Percentiles rank a stretch among this genome's conserved stretches.
Evolutionary conservation across 108 stramenopile species (phyloP).

Genomic region (Aurantiochytrium sp.): DNA sequence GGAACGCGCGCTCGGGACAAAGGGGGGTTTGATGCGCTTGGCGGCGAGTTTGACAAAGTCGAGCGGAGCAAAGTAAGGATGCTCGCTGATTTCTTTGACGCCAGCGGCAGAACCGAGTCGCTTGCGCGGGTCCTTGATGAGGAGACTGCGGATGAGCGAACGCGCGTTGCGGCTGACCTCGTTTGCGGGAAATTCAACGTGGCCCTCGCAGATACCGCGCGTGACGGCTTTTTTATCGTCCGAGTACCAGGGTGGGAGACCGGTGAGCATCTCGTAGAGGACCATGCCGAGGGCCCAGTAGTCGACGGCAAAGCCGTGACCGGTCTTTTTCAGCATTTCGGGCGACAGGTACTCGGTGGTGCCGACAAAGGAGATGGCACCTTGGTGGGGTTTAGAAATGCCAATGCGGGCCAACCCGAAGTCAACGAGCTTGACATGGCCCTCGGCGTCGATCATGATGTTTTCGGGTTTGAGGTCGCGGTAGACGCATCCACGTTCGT

Average conservation of each 20-base stretch:
- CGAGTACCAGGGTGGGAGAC: constrained; percentile 95
- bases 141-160: constrained; percentile 61
- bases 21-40: constrained; percentile 78
- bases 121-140: constrained; percentile 74
- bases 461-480: constrained; percentile 66
- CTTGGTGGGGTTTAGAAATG: background rate
- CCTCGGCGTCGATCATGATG: constrained; percentile 75
- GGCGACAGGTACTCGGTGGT: constrained; percentile 52
- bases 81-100: constrained; percentile 73
- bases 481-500: constrained; percentile 84
- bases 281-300: constrained; percentile 97
- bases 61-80: constrained; percentile 75
- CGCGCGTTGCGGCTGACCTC: constrained; percentile 55
- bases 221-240: constrained; percentile 85
- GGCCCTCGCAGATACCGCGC: constrained; percentile 80
- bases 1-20: constrained; percentile 56
- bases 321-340: constrained; percentile 41
- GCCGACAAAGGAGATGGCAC: constrained; percentile 41
- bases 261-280: constrained; percentile 94
- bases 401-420: constrained; percentile 69
- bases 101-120: constrained; percentile 76
- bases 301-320: constrained; percentile 85
- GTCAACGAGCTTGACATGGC: constrained; percentile 80
- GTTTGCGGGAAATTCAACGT: constrained; percentile 71
- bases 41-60: constrained; percentile 74